These are phyloP conservation scores for Solanum hybrid DNA, from an alignment of 305 asterid species.

Conservation along the genomic window DNA sequence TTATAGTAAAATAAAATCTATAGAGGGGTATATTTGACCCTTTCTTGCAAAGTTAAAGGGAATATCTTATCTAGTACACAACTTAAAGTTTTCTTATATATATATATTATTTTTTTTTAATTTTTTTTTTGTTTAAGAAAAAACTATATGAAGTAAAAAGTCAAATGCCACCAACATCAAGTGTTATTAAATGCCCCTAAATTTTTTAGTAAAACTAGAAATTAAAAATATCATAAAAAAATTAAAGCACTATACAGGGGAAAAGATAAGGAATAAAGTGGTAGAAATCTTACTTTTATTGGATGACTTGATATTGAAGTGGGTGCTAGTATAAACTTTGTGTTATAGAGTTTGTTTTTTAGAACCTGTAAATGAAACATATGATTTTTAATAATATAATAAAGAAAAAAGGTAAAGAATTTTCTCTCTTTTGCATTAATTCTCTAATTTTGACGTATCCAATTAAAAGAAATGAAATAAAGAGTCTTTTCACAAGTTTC, in stretches of 20 bases:
- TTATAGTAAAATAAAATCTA: background rate
- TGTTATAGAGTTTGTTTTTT: background rate
- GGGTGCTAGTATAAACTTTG: background rate
- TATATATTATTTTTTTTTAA: too few species aligned
- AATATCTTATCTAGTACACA: background rate
- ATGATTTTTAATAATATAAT: too few species aligned
- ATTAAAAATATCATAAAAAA: too few species aligned
- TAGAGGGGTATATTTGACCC: background rate
- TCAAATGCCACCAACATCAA: background rate
- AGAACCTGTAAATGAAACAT: too few species aligned
- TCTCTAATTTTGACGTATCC: too few species aligned
- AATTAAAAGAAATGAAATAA: too few species aligned
- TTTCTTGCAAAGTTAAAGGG: background rate
- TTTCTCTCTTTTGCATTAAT: too few species aligned
- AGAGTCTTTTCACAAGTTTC: too few species aligned
- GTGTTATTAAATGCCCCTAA: background rate
- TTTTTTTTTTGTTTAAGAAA: too few species aligned
- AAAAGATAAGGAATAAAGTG: background rate
- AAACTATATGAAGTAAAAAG: background rate
- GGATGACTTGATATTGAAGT: background rate
- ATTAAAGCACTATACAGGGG: accelerated
- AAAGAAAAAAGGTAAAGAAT: background rate
- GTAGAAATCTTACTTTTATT: background rate
- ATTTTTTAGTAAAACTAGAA: background rate
- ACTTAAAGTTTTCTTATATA: background rate